These are phyloP conservation scores for Citrus australasica DNA, from an alignment of 345 rosid genomes.

Conservation along the genomic window DNA sequence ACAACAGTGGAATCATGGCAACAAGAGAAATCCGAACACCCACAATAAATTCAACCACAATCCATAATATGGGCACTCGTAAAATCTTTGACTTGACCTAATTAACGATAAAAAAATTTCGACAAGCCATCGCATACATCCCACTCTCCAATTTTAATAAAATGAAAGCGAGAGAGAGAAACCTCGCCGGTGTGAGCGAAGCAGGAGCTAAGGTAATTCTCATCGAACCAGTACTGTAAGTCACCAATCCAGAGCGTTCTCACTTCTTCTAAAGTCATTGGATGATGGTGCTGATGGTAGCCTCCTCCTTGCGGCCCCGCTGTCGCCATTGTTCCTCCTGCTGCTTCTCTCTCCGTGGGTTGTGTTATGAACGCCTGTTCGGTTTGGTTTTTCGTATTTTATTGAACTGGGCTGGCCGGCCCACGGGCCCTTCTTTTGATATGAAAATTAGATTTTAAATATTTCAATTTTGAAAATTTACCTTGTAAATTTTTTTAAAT, in stretches of 20 bases:
- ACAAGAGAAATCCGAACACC: neutral
- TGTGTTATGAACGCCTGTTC: neutral
- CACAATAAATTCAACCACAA: neutral
- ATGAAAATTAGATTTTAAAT: too few species aligned
- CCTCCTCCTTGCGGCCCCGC: conserved; percentile 33
- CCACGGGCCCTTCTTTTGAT: neutral
- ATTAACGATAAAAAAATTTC: neutral
- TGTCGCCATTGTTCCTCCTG: conserved; percentile 14
- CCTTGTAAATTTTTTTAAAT: too few species aligned
- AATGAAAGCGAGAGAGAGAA: neutral
- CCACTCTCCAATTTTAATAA: neutral
- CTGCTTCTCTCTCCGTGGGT: neutral
- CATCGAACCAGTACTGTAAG: conserved; percentile 94
- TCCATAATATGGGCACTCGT: neutral
- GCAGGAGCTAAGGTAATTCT: conserved; percentile 76
- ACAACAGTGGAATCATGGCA: neutral
- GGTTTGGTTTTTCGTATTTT: too few species aligned
- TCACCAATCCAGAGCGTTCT: conserved; percentile 98
- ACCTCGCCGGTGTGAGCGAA: conserved; percentile 98
- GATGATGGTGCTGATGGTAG: conserved; percentile 58
- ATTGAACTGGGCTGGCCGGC: neutral
- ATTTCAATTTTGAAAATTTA: too few species aligned
- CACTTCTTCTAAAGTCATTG: conserved; percentile 82
- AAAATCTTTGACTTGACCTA: neutral
- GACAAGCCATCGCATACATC: too few species aligned